A percentile compares a stretch with the other conserved stretches of the same genome.
phyloP scores from a whole-genome alignment of 495 filamentous ascomycete species.

The Pyronema domesticum region DNA sequence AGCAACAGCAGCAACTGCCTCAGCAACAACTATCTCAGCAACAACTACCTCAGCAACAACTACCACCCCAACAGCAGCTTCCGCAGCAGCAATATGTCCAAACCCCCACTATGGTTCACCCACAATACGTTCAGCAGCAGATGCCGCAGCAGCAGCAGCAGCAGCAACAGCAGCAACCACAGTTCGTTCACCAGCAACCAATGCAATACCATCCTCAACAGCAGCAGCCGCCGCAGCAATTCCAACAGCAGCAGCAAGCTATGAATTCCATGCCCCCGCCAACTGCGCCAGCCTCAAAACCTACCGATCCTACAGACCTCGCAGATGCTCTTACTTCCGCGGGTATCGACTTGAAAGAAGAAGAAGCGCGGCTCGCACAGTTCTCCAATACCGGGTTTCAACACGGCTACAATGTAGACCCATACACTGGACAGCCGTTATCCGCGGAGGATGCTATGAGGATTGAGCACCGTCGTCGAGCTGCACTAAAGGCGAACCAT shows the following conservation, averaged over 20 bases:
- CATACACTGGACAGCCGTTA: background rate
- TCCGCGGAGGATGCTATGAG: slow-evolving; percentile 15
- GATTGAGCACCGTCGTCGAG: slow-evolving; percentile 11
- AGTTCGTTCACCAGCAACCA: slow-evolving; percentile 1
- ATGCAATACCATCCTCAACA: slow-evolving; percentile 11
- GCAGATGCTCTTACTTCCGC: slow-evolving; percentile 25
- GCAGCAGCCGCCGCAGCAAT: slow-evolving; percentile 11
- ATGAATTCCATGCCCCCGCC: slow-evolving; percentile 20
- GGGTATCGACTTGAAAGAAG: slow-evolving; percentile 23
- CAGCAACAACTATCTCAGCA: too few relatives aligned
- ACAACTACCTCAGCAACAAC: too few relatives aligned
- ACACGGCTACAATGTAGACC: background rate
- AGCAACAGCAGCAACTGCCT: too few relatives aligned
- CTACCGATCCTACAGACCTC: slow-evolving; percentile 24
- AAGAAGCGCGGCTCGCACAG: slow-evolving; percentile 21
- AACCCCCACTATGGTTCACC: background rate
- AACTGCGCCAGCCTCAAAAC: slow-evolving; percentile 16
- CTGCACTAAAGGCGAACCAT: slow-evolving; percentile 18
- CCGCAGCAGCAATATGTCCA: background rate
- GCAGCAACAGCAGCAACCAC: slow-evolving; percentile 17
- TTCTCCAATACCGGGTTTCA: slow-evolving; percentile 8
- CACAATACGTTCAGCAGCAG: slow-evolving; percentile 3
- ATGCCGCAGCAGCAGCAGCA: slow-evolving; percentile 7
- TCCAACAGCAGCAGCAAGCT: slow-evolving; percentile 13
- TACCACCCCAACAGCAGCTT: too few relatives aligned